Percentiles rank a stretch among this genome's conserved stretches.
These are phyloP conservation scores for Leishmania martiniquensis DNA, from an alignment of 208 protist species.

Conservation along the genomic window DNA sequence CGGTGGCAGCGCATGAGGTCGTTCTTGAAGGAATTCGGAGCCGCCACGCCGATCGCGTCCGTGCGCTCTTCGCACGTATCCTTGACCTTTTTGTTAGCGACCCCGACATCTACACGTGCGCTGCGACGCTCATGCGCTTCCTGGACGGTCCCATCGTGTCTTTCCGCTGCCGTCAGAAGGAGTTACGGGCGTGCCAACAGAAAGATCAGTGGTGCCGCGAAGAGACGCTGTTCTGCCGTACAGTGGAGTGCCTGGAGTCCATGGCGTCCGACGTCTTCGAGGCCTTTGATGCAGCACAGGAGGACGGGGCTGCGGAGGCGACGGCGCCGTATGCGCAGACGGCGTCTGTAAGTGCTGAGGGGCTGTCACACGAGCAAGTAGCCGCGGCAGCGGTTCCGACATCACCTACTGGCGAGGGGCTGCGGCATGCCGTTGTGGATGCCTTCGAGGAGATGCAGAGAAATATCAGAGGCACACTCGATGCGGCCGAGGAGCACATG, in stretches of 20 bases:
- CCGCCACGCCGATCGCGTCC: constrained; percentile 76
- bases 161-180: constrained; percentile 76
- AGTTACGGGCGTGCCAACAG: constrained; percentile 82
- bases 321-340: constrained; percentile 8
- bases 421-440: constrained; percentile 39
- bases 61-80: constrained; percentile 67
- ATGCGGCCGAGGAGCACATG: constrained; percentile 80
- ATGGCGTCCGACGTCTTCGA: constrained; percentile 49
- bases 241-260: constrained; percentile 59
- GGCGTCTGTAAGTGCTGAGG: not conserved
- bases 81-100: constrained; percentile 81
- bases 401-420: constrained; percentile 11
- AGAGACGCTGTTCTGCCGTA: constrained; percentile 52
- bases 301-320: constrained; percentile 17
- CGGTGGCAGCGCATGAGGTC: constrained; percentile 18
- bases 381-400: not conserved
- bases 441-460: constrained; percentile 61
- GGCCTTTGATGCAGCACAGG: constrained; percentile 38
- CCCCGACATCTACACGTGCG: constrained; percentile 81
- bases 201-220: constrained; percentile 86
- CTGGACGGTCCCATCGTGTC: constrained; percentile 74
- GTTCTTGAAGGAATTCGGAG: constrained; percentile 32
- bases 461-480: constrained; percentile 64
- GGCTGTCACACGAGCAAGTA: not conserved
- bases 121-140: constrained; percentile 61